Evolutionary conservation across 495 filamentous ascomycete genomes (phyloP), one percentile per base, ranked within the genome.

Genomic region (Mytilinidion resinicola): DNA sequence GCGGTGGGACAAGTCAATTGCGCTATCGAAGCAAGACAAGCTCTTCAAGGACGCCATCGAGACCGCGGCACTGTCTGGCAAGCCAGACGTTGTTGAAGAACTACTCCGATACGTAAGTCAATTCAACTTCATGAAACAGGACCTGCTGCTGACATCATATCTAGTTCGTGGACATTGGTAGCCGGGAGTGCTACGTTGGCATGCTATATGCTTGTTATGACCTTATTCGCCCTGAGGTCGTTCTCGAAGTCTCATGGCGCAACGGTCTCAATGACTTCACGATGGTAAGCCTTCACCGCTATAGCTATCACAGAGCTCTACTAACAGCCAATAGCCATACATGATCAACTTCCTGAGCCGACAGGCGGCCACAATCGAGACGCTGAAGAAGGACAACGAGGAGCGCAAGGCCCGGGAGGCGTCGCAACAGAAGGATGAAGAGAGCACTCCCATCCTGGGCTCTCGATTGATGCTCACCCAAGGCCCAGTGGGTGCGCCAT

Each of bases 141-240:
- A 43, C 47, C 43, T 8, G 21, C 36, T 35, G 39, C 56, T 70
- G 64, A 66, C 62, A 19, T 61, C 60, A 30, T 51, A 60, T 30
- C 5, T 74, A 98, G 93, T 99, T 99, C 66, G 93, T 99, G 65
- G 95, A 97, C 70, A 96, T 97, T 73, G 95, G 95, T 66, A 96
- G 90, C 79, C 89, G 91, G 42, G 95, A 99, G 76, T 99, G 95
- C 78, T 99, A 96, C 73, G 92, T 96, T 35, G 95, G 91, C 62
- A 97, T 97, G 91, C 82, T 99, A 54, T 99, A 99, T 68, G 85
- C 95, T 51, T 99, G 95, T 80, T 96, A 99, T 74, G 95, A 99
- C 58, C 84, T 99, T 50, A 92, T 99, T 68, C 88, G 87, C 15
- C 86, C 95, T 11, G 87, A 96, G 63, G 80, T 90, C 42, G 86